Evolutionary conservation across 371 early-diverging fungal genomes (phyloP), one percentile per base, ranked within the genome.

Genomic region (Rhizopus sp.): DNA sequence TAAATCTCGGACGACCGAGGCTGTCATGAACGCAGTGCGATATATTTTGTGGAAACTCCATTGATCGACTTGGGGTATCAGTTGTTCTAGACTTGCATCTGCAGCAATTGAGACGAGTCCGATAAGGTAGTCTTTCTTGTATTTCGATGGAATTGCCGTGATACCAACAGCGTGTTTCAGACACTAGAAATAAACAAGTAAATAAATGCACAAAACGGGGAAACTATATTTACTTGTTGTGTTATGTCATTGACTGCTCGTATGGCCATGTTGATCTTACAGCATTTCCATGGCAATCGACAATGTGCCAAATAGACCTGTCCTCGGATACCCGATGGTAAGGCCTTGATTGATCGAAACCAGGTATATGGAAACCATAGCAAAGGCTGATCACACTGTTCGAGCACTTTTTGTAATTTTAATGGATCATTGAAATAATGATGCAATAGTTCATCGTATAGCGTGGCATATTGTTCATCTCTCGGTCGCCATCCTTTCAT

Each of bases 21-120:
- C 17, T 33, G 46, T 32, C 8, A 49, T 17, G 17, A 64, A 32
- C 3, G 65, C 56, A 5, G 40, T 45, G 8, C 60, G 33, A 42
- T 37, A 60, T 1, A 55, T 55, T 10, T 60, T 64, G 47, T 60
- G 57, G 44, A 64, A 57, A 0, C 37, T 46, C 60, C 60, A 64
- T 38, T 60, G 57, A 46, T 64, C 65, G 5, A 49, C 65, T 57
- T 64, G 65, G 13, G 65, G 65, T 33, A 64, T 64, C 7, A 50
- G 38, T 42, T 64, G 65, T n/a, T 64, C 65, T 15, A 64, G 38
- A 4, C 49, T 60, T 7, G 33, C 5, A 13, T 60, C 53, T 1
- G 56, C 56, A 4, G 60, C 60, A 7, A 53, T 7, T 0, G 60
- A 60, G 1, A 60, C 60, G n/a, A 64, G 35, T 0, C 57, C 65